Base-by-base conservation (phyloP, 306 rosid genomes). In the Lotus japonicus region DNA sequence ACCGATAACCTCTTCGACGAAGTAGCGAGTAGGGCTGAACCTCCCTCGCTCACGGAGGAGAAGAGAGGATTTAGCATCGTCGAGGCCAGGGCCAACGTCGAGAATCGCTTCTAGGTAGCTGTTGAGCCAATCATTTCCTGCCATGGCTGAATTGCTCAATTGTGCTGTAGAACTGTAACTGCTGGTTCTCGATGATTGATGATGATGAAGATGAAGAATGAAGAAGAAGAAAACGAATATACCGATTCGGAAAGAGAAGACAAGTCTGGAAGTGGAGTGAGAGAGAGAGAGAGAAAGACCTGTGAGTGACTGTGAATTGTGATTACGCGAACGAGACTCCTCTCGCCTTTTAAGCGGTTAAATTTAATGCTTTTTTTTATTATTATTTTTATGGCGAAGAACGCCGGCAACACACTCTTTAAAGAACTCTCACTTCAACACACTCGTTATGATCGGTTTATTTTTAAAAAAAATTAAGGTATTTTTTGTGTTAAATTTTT, bases 11-110 rank as follows among this genome's bases (percentile, higher is more conserved):
- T 94, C 99, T 59, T 91, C 97, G 0, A 94, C 96, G 65, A 94
- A 94, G 84, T 94, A 94, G 21, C 99, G 97, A 16, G 99, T 94
- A 10, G 97, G 96, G 44, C 96, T 90, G 82, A 94, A 94, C 71
- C 95, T 84, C 1, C 99, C 99, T 69, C 97, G 65, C 74, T 94
- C 99, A 17, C 99, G 55, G 33, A 94, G 99, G 46, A 94, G 86
- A 59, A 94, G 38, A 51, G 99, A 94, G 33, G 99, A 85, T 45
- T 90, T 94, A 35, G 86, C 85, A 17, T 90, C 95, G 26, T 94
- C 97, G 0, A 94, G 80, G 5, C 79, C 88, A 1, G 99, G 97
- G 0, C 97, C 97, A 19, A 90, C 96, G 80, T 94, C 99, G 5
- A 94, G 83, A 46, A 94, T 94, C 44, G 99, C 99, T 39, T 94